phyloP scores from a whole-genome alignment of 495 filamentous ascomycete genomes.

The Oleoguttula mirabilis region DNA sequence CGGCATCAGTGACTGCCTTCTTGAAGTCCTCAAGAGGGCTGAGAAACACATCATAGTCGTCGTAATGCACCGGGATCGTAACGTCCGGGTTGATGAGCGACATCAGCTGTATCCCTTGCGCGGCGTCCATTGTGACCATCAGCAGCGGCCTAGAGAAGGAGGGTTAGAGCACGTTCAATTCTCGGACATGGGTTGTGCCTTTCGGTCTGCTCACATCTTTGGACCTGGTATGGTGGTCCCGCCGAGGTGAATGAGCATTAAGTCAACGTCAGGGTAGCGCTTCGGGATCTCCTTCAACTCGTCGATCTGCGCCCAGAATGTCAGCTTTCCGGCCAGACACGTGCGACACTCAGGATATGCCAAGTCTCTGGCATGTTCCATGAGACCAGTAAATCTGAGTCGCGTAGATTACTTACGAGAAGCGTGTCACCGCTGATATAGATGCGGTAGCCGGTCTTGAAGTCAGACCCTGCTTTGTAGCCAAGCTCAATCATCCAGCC shows the following conservation, averaged over 20 bases:
- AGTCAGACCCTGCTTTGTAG: conserved; percentile 23
- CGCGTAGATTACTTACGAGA: too few species aligned
- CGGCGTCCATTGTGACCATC: conserved; percentile 65
- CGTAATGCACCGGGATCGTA: conserved; percentile 58
- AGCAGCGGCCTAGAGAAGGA: conserved; percentile 44
- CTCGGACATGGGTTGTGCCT: too few species aligned
- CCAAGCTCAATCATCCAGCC: conserved; percentile 63
- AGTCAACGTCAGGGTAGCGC: conserved; percentile 43
- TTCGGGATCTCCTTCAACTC: conserved; percentile 50
- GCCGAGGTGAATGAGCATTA: conserved; percentile 58
- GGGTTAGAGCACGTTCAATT: too few species aligned
- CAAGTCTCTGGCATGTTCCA: too few species aligned
- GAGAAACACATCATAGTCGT: conserved; percentile 54
- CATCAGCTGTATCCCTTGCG: conserved; percentile 50
- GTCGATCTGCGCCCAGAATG: too few species aligned
- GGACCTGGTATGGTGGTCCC: conserved; percentile 54
- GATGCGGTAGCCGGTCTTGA: conserved; percentile 46
- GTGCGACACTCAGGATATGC: too few species aligned
- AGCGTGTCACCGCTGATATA: conserved; percentile 68
- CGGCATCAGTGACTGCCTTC: conserved; percentile 41
- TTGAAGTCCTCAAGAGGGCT: conserved; percentile 50
- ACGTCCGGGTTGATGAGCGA: conserved; percentile 48
- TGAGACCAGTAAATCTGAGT: too few species aligned
- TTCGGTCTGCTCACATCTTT: too few species aligned
- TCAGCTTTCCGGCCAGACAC: too few species aligned